phyloP scores from a whole-genome alignment of 345 rosid species.

The Ceriops decandra region DNA sequence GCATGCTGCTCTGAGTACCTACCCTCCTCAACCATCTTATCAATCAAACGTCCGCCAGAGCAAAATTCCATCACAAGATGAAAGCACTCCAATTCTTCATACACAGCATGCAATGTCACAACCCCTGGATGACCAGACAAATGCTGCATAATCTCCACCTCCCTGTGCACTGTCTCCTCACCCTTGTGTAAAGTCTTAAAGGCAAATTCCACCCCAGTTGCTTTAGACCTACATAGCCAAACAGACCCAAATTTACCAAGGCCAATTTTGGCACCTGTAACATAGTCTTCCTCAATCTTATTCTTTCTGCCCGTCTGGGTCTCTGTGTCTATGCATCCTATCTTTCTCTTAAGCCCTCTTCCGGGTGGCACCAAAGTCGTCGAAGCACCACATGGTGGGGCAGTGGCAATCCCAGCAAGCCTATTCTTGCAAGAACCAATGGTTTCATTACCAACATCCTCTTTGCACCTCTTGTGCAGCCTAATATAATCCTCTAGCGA shows the following conservation, averaged over 20 bases:
- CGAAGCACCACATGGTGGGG: slow-evolving; percentile 89
- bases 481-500: slow-evolving; percentile 78
- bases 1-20: slow-evolving; percentile 70
- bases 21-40: slow-evolving; percentile 64
- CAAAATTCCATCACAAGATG: slow-evolving; percentile 96
- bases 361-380: slow-evolving; percentile 59
- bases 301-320: slow-evolving; percentile 81
- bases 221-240: slow-evolving; percentile 61
- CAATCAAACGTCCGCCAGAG: slow-evolving; percentile 85
- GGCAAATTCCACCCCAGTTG: slow-evolving; percentile 59
- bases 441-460: slow-evolving; percentile 47
- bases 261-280: slow-evolving; percentile 52
- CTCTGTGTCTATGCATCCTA: slow-evolving; percentile 81
- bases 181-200: slow-evolving; percentile 83
- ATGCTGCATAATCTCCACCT: slow-evolving; percentile 98
- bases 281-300: slow-evolving; percentile 71
- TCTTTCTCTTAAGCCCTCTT: slow-evolving; percentile 94
- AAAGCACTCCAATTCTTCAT: slow-evolving; percentile 73
- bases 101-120: slow-evolving; percentile 80
- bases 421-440: slow-evolving; percentile 65
- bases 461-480: slow-evolving; percentile 74
- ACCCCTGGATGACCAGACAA: slow-evolving; percentile 88
- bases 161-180: slow-evolving; percentile 86
- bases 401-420: slow-evolving; percentile 80
- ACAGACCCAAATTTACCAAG: slow-evolving; percentile 88